Conservation (phyloP, 2,329 filamentous ascomycete species). For the Aschersonia sp. region DNA sequence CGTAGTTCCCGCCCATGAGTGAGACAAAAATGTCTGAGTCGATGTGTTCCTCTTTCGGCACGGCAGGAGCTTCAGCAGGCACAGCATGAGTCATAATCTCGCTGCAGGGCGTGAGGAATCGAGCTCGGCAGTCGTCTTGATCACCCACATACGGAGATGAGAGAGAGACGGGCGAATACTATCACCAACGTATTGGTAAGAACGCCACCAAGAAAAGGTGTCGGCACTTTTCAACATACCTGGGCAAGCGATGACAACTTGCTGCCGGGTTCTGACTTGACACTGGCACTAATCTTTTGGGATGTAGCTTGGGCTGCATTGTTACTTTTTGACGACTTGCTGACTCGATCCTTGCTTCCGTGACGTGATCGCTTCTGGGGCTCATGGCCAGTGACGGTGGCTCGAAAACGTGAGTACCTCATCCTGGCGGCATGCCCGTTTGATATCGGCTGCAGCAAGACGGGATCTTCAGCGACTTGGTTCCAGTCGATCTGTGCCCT, state of each 20-base stretch:
- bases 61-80: constrained; percentile 11
- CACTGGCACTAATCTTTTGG: constrained; percentile 10
- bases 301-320: constrained; percentile 6
- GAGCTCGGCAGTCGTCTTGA: constrained; percentile 19
- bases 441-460: constrained; percentile 37
- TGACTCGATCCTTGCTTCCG: constrained; percentile 25
- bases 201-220: not conserved
- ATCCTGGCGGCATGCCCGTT: constrained; percentile 48
- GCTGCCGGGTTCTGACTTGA: constrained; percentile 24
- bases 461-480: constrained; percentile 37
- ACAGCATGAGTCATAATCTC: constrained; percentile 25
- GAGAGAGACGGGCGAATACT: constrained; percentile 21
- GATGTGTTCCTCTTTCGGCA: constrained; percentile 1
- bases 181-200: constrained; percentile 1
- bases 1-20: constrained; percentile 9
- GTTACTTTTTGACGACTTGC: constrained; percentile 26
- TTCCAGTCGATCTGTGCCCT: constrained; percentile 41
- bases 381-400: constrained; percentile 30
- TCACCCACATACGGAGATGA: constrained; percentile 20
- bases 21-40: constrained; percentile 3
- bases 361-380: constrained; percentile 31
- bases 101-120: constrained; percentile 39
- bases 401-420: constrained; percentile 39
- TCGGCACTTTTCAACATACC: constrained; percentile 8
- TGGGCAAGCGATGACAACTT: constrained; percentile 15